A percentile compares a stretch with the other conserved stretches of the same genome.
These are phyloP conservation scores for Monilinia vaccinii-corymbosi DNA, from an alignment of 2,329 filamentous ascomycete species.

Conservation along the genomic window DNA sequence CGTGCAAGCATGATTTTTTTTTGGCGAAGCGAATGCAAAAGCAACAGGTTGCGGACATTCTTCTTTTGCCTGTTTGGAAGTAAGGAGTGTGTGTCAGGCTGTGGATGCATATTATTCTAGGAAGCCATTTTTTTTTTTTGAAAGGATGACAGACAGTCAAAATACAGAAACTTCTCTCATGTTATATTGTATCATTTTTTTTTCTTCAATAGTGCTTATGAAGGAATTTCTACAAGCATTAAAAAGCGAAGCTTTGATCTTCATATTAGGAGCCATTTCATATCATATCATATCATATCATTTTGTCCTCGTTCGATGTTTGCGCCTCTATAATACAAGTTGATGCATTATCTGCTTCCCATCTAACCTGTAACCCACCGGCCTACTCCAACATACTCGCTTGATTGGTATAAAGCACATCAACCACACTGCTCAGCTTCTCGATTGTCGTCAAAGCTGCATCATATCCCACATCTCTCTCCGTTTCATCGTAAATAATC, in stretches of 20 bases:
- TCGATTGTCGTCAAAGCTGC: conserved; percentile 90
- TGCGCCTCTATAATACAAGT: conserved; percentile 27
- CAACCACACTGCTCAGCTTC: conserved; percentile 94
- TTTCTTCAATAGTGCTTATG: too few species aligned
- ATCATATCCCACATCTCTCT: conserved; percentile 89
- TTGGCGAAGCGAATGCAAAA: background rate
- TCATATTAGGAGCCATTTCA: background rate
- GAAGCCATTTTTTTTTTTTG: background rate
- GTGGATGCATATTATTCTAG: background rate
- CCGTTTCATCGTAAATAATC: conserved; percentile 93
- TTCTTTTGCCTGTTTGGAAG: background rate
- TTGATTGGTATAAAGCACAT: conserved; percentile 96
- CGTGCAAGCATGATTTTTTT: background rate
- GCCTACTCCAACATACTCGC: conserved; percentile 82
- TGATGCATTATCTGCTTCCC: conserved; percentile 9
- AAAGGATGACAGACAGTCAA: background rate
- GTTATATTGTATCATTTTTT: background rate
- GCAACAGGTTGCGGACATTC: background rate
- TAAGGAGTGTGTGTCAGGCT: background rate
- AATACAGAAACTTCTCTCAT: background rate
- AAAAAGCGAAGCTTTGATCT: too few species aligned
- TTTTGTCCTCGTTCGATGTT: conserved; percentile 7
- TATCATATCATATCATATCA: conserved; percentile 1
- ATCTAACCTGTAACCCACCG: background rate
- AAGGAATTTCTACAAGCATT: background rate